A percentile compares a stretch with the other conserved stretches of the same genome.
Evolutionary conservation across 148 eudicot genomes (phyloP).

Genomic region (Cornus controversa): DNA sequence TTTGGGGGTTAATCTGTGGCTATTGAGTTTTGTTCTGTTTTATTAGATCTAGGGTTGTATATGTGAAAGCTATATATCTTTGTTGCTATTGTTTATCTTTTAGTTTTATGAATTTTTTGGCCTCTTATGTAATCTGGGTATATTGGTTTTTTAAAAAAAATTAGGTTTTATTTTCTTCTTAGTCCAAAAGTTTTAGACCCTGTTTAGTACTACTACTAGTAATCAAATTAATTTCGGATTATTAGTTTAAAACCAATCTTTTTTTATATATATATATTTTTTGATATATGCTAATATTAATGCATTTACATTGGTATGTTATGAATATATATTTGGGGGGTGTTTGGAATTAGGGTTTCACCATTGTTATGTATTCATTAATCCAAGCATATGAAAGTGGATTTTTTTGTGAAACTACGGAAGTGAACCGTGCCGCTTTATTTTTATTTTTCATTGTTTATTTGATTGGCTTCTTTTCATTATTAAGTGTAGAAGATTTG

Average conservation of each 20-base stretch:
- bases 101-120: too few species aligned
- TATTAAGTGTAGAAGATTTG: too few species aligned
- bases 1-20: background rate
- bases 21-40: background rate
- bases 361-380: too few species aligned
- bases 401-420: too few species aligned
- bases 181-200: too few species aligned
- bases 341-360: background rate
- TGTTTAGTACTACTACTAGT: background rate
- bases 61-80: background rate
- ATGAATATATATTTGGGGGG: background rate
- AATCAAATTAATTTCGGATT: background rate
- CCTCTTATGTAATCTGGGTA: too few species aligned
- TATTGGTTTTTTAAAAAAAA: too few species aligned
- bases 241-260: background rate
- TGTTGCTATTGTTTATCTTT: background rate
- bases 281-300: background rate
- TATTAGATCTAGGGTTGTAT: background rate
- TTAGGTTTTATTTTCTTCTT: too few species aligned
- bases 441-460: too few species aligned
- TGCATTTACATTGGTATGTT: background rate
- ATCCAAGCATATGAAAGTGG: too few species aligned
- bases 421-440: background rate
- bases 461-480: too few species aligned
- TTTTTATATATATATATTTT: too few species aligned